Conservation (phyloP, 2,329 filamentous ascomycete genomes). For the Colletotrichum horii region DNA sequence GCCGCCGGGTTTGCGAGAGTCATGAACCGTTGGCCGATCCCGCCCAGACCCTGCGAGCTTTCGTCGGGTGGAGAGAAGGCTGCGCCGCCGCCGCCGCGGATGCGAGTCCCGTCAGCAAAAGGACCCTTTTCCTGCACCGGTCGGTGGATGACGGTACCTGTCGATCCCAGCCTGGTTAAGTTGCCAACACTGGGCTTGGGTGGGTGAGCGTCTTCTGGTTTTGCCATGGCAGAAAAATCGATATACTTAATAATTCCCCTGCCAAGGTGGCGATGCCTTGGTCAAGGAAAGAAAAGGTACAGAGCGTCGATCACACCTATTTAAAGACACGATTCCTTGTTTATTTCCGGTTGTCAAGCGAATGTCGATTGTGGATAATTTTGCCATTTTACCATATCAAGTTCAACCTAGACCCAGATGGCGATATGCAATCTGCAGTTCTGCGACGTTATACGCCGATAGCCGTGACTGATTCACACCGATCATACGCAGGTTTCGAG, state of each 20-base stretch:
- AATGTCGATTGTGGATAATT: background rate
- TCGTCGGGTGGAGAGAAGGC: background rate
- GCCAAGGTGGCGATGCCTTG: background rate
- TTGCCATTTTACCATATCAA: background rate
- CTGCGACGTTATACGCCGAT: background rate
- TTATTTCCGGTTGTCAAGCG: background rate
- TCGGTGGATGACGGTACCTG: constrained; percentile 4
- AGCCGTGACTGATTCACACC: background rate
- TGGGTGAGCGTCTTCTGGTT: background rate
- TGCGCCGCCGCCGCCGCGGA: background rate
- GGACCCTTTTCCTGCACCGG: background rate
- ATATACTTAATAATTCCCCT: background rate
- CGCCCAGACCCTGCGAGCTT: constrained; percentile 3
- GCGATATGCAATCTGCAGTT: background rate
- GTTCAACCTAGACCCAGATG: background rate
- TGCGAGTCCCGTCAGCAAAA: background rate
- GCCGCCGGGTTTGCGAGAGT: constrained; percentile 14
- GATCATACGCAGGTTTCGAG: constrained; percentile 77
- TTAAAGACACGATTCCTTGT: background rate
- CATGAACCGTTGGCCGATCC: constrained; percentile 13
- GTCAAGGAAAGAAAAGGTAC: background rate
- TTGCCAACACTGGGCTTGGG: background rate
- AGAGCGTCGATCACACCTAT: constrained; percentile 6
- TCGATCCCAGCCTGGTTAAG: background rate
- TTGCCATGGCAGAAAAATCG: background rate